Base-by-base conservation (phyloP, 2,329 filamentous ascomycete genomes). In the Cladobotryum protrusum region DNA sequence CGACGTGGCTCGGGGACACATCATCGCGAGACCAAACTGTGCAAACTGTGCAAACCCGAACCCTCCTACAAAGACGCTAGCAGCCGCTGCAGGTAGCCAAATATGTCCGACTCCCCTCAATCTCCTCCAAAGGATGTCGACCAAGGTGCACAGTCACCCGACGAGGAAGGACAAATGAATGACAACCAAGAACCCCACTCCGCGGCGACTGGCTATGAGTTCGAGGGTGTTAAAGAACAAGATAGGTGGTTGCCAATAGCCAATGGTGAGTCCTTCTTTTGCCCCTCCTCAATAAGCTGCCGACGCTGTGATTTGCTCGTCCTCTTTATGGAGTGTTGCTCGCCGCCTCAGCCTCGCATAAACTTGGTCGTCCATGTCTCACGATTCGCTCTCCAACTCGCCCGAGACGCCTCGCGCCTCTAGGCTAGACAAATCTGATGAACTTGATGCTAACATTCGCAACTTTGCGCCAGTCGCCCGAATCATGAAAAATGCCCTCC, bases 171-270 rank as follows among this genome's bases (percentile, higher is more conserved):
- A 79, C 86, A 86, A 82, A 95, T 95, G 88, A 90, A 95, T 76
- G 87, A 90, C 71, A 76, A 79, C 74, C 81, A 85, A 72, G 85
- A 88, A 75, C 80, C 82, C 83, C 86, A 89, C 76, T 78, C 79
- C 70, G 79, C 79, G 71, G 85, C 81, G 70, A 56, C 63, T 51
- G 83, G 77, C 72, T 89, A 89, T 68, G 92, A 97, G 76, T 96
- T 96, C 70, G 92, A 97, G 75, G 67, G 67, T 44, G 92, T 97
- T 73, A 97, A 97, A 80, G 93, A 99, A 75, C 93, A 99, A 75
- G 93, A 99, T 75, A 81, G 93, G 79, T 99, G 93, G 93, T 82
- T 99, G 70, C 93, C 93, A 70, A 99, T 99, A 82, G 93, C 93
- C 76, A 99, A 99, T 90, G 93, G 93, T 99, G 82, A 82, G 93